Evolutionary conservation across 2,329 filamentous ascomycete species (phyloP).

Genomic region (Trichophaea hybrida): DNA sequence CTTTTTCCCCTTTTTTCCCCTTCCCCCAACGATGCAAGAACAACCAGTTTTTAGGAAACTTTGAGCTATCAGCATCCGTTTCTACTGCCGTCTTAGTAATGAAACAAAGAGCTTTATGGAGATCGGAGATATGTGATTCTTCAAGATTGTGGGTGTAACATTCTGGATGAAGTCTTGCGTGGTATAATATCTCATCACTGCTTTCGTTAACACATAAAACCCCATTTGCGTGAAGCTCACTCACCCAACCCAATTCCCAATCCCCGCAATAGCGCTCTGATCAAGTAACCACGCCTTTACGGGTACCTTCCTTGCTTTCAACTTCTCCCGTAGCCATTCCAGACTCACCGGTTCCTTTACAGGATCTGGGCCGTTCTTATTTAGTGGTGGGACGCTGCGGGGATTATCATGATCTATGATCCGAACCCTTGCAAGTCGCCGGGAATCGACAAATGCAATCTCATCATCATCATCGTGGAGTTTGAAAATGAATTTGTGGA

Average conservation of each 20-base stretch:
- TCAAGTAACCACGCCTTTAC: constrained; percentile 81
- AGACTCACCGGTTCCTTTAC: constrained; percentile 70
- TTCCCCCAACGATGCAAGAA: constrained; percentile 85
- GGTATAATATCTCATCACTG: constrained; percentile 77
- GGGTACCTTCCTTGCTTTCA: constrained; percentile 64
- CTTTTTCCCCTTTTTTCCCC: constrained; percentile 52
- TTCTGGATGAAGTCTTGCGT: constrained; percentile 79
- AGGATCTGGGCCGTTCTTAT: constrained; percentile 88
- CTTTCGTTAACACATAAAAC: not conserved
- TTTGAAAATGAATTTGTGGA: constrained; percentile 70
- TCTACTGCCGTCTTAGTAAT: constrained; percentile 71
- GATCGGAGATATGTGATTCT: constrained; percentile 52
- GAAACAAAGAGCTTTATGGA: constrained; percentile 60
- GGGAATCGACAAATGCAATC: constrained; percentile 69
- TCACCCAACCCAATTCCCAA: constrained; percentile 87
- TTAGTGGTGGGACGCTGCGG: constrained; percentile 59
- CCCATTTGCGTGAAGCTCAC: not conserved
- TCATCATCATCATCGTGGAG: constrained; percentile 44
- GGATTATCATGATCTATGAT: constrained; percentile 70
- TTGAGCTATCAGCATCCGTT: constrained; percentile 61
- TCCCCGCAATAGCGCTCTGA: constrained; percentile 75
- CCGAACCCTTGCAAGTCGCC: constrained; percentile 64
- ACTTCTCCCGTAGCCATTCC: constrained; percentile 55
- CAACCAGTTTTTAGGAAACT: constrained; percentile 77
- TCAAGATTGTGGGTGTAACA: constrained; percentile 76